Evolutionary conservation across 163 green algal genomes (phyloP).

Genomic region (Chlorella variabilis): DNA sequence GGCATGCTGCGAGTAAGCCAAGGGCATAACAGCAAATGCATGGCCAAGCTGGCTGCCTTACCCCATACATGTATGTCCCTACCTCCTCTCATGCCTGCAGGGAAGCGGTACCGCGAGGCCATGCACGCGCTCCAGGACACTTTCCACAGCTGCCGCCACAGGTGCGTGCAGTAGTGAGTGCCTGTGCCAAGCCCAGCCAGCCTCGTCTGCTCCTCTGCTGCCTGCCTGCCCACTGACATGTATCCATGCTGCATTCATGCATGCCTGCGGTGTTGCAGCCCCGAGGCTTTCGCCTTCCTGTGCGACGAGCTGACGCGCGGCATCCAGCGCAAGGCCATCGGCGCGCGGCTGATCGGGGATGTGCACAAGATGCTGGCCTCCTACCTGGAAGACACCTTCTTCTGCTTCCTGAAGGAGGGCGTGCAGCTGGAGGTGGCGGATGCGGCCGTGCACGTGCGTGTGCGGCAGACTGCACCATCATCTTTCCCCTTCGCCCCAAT

Average conservation of each 20-base stretch:
- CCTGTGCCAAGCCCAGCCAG: background rate
- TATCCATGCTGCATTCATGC: background rate
- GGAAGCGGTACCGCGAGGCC: constrained; percentile 31
- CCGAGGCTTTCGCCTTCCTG: constrained; percentile 40
- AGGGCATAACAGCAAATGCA: no score
- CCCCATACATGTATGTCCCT: no score
- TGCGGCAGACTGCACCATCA: background rate
- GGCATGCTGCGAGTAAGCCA: no score
- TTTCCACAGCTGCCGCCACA: constrained; percentile 21
- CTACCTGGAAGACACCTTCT: constrained; percentile 29
- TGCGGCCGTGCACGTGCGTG: background rate
- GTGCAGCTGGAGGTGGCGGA: background rate
- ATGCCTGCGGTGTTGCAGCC: background rate
- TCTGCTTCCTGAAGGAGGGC: constrained; percentile 5
- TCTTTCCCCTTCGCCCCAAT: no score
- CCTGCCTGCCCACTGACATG: background rate
- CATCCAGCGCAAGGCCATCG: constrained; percentile 18
- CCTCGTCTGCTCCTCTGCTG: background rate
- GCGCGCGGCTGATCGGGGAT: constrained; percentile 18
- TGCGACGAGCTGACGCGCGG: constrained; percentile 35
- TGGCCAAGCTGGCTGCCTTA: no score
- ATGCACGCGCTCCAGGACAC: constrained; percentile 25
- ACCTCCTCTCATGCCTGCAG: background rate
- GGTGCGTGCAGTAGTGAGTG: background rate
- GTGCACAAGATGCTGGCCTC: background rate